phyloP scores from a whole-genome alignment of 345 rosid genomes.

The Rhodamnia argentea region DNA sequence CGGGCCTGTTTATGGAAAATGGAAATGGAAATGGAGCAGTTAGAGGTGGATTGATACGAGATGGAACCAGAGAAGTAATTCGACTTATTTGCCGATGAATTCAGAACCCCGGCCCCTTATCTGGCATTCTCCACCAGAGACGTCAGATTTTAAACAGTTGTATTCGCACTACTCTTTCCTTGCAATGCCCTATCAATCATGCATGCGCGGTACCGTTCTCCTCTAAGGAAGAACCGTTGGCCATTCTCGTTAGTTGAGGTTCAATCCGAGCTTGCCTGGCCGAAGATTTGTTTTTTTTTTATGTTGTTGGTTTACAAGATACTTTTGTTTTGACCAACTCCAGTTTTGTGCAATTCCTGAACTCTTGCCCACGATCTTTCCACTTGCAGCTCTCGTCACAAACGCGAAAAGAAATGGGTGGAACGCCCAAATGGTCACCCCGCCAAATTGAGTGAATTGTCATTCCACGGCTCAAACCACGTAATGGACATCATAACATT shows the following conservation, averaged over 20 bases:
- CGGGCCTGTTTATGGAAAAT: neutral
- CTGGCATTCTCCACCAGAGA: neutral
- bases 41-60: neutral
- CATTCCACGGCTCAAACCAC: neutral
- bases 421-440: neutral
- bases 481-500: neutral
- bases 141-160: neutral
- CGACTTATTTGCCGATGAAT: neutral
- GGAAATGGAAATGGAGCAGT: neutral
- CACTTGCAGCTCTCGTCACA: neutral
- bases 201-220: neutral
- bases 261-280: neutral
- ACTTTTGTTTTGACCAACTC: neutral
- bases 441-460: neutral
- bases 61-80: no score
- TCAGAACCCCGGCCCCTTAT: neutral
- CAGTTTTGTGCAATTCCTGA: neutral
- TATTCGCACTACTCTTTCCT: neutral
- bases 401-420: neutral
- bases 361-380: neutral
- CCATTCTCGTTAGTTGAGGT: neutral
- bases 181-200: neutral
- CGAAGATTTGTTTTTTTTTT: neutral
- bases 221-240: neutral
- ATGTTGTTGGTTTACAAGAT: no score